A percentile compares a stretch with the other conserved stretches of the same genome.
Evolutionary conservation across 257 asterid genomes (phyloP).

Genomic region (Verbena officinalis): DNA sequence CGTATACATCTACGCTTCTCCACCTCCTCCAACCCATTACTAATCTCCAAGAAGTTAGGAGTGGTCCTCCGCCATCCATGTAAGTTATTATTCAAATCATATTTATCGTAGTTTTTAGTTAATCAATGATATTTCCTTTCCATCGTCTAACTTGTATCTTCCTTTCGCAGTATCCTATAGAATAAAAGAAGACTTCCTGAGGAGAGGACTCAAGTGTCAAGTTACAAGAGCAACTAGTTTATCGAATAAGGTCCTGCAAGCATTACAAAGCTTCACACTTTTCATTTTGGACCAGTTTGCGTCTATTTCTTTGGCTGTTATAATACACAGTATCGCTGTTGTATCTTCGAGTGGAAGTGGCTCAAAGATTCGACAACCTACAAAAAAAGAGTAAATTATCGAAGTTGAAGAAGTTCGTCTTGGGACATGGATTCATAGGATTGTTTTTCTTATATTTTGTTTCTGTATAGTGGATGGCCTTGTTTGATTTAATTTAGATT

Average conservation of each 20-base stretch:
- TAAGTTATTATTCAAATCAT: slow-evolving; percentile 25
- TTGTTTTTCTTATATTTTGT: slow-evolving; percentile 18
- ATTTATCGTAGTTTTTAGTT: background rate
- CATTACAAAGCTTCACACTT: slow-evolving; percentile 21
- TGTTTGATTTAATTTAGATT: slow-evolving; percentile 40
- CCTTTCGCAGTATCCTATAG: slow-evolving; percentile 35
- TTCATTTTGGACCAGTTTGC: slow-evolving; percentile 41
- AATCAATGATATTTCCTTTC: background rate
- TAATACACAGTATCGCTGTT: slow-evolving; percentile 30
- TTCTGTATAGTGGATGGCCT: slow-evolving; percentile 30
- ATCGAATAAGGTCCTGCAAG: slow-evolving; percentile 44
- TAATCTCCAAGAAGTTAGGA: slow-evolving; percentile 22
- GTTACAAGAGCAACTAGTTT: slow-evolving; percentile 16
- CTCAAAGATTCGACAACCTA: slow-evolving; percentile 23
- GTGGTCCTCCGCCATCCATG: slow-evolving; percentile 32
- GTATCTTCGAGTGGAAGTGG: slow-evolving; percentile 33
- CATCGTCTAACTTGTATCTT: background rate
- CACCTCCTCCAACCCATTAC: slow-evolving; percentile 55
- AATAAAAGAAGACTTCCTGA: slow-evolving; percentile 42
- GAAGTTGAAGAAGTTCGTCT: background rate
- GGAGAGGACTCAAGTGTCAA: slow-evolving; percentile 17
- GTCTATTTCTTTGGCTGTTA: slow-evolving; percentile 29
- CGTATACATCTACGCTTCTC: slow-evolving; percentile 42
- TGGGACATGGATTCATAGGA: background rate
- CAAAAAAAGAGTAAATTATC: slow-evolving; percentile 24